Evolutionary conservation across 2,329 filamentous ascomycete species (phyloP), one percentile per base, ranked within the genome.

Genomic region (Leptosphaerulina australis): DNA sequence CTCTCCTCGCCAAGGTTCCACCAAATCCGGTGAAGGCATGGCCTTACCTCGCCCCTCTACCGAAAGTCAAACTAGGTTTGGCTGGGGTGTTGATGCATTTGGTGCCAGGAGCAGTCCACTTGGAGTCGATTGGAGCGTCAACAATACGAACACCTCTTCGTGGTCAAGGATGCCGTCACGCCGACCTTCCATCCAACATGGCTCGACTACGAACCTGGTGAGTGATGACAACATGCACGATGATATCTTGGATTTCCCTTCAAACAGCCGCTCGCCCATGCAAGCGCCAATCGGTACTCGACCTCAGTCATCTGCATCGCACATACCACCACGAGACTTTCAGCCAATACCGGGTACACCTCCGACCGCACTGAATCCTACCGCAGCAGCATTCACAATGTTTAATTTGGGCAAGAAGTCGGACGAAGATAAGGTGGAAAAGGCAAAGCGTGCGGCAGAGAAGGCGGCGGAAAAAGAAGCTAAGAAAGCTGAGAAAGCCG

Each of bases 131-230:
- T 72, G 71, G 68, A 72, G 69, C 14, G 62, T 71, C 46, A 64
- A 64, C 41, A 71, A 69, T 35, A 64, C 62, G 4, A 67, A 64
- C 46, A 62, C 76, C 9, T 63, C 53, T 46, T 73, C 88, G 1
- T 94, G 88, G 87, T 88, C 89, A 4, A 79, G 88, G 29, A 88
- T 85, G 62, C 86, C 88, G 6, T 96, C 91, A 25, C 83, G 92
- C 39, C 83, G 92, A 26, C 89, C 90, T 11, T 96, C 91, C 0
- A 78, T 91, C 6, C 90, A 94, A 56, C 82, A 85, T 61, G 89
- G 88, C 10, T 90, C 88, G 1, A 86, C 88, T 1, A 86, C 82
- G 70, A 83, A 83, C 53, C 71, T 85, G 12, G 18, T 81, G 2
- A 74, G 82, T 43, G 79, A 82, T 11, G 76, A 81, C 30, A 68